A percentile compares a stretch with the other conserved stretches of the same genome.
phyloP scores from a whole-genome alignment of 768 basidiomycete genomes.

The Xerocomellus amylosporus region DNA sequence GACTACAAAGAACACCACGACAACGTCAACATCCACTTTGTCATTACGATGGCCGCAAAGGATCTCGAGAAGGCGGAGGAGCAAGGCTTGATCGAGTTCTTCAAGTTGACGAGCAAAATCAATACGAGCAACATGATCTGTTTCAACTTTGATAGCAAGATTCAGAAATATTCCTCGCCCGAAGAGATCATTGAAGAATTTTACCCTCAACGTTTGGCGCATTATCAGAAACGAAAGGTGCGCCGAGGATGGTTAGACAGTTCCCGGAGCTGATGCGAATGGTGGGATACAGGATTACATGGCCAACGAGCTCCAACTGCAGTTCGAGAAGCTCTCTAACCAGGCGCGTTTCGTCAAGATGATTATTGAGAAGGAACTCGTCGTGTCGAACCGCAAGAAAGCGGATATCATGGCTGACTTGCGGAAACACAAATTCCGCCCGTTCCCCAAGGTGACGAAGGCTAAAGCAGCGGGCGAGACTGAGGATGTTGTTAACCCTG shows the following conservation, averaged over 20 bases:
- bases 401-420: constrained; percentile 81
- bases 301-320: constrained; percentile 74
- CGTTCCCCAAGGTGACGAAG: constrained; percentile 79
- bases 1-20: constrained; percentile 98
- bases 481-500: constrained; percentile 55
- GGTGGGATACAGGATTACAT: constrained; percentile 63
- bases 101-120: constrained; percentile 84
- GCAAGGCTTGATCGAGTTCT: constrained; percentile 86
- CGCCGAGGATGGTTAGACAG: neutral
- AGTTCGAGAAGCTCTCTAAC: constrained; percentile 84
- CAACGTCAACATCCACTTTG: constrained; percentile 86
- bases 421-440: constrained; percentile 79
- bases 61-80: constrained; percentile 84
- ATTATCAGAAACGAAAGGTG: constrained; percentile 96
- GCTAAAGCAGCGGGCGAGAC: constrained; percentile 66
- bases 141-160: constrained; percentile 95
- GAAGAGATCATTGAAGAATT: constrained; percentile 95
- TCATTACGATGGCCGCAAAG: constrained; percentile 74
- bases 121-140: constrained; percentile 97
- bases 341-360: constrained; percentile 97
- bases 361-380: constrained; percentile 83
- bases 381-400: constrained; percentile 86
- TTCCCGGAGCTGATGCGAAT: neutral
- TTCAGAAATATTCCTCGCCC: constrained; percentile 85
- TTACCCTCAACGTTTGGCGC: constrained; percentile 82